Evolutionary conservation across 2,329 filamentous ascomycete genomes (phyloP).

Genomic region (Gyromitra esculenta): DNA sequence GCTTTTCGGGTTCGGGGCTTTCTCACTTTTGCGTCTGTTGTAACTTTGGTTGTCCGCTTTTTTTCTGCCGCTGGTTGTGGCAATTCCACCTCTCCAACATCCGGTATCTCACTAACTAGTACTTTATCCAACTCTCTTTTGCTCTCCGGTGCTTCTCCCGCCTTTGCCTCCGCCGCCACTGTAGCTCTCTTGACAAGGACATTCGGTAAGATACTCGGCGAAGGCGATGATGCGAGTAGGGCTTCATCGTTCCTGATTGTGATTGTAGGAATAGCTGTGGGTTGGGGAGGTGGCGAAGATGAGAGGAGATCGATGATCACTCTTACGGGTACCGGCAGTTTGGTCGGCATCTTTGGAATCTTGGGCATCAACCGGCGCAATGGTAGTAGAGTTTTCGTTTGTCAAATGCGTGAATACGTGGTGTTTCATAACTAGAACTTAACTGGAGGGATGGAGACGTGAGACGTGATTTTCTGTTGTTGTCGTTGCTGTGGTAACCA

Average conservation of each 20-base stretch:
- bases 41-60: slow-evolving; percentile 14
- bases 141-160: not conserved
- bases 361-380: not conserved
- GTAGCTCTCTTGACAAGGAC: slow-evolving; percentile 18
- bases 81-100: slow-evolving; percentile 16
- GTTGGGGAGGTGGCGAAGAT: slow-evolving; percentile 25
- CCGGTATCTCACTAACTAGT: slow-evolving; percentile 7
- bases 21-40: slow-evolving; percentile 7
- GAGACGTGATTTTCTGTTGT: slow-evolving; percentile 9
- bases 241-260: slow-evolving; percentile 3
- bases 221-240: slow-evolving; percentile 36
- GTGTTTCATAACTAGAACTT: slow-evolving; percentile 5
- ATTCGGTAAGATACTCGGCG: slow-evolving; percentile 26
- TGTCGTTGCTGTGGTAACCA: slow-evolving; percentile 35
- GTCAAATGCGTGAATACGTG: slow-evolving; percentile 32
- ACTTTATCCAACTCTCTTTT: not conserved
- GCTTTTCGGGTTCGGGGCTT: slow-evolving; percentile 29
- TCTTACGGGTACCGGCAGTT: slow-evolving; percentile 12
- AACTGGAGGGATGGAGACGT: slow-evolving; percentile 22
- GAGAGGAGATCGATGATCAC: slow-evolving; percentile 40
- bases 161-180: slow-evolving; percentile 12
- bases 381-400: slow-evolving; percentile 9
- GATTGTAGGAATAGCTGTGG: not conserved
- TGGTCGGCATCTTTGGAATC: slow-evolving; percentile 15
- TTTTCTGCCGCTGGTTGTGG: slow-evolving; percentile 16